A percentile compares a stretch with the other conserved stretches of the same genome.
phyloP scores from a whole-genome alignment of 495 filamentous ascomycete species.

The Xylaria castorea region DNA sequence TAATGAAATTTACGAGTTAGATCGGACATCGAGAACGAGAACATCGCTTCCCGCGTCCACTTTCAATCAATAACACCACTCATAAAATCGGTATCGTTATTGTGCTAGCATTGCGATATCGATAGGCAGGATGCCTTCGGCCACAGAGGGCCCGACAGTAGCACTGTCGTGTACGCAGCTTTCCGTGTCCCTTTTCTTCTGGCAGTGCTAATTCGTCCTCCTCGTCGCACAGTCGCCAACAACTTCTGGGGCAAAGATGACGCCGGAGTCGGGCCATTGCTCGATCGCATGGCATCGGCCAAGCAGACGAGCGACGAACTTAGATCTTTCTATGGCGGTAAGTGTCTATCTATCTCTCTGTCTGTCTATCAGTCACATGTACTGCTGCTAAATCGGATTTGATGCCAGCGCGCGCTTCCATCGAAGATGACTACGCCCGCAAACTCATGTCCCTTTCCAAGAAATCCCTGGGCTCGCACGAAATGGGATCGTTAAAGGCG shows the following conservation, averaged over 20 bases:
- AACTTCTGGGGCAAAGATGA: conserved; percentile 99
- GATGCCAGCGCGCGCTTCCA: conserved; percentile 76
- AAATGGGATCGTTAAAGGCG: conserved; percentile 79
- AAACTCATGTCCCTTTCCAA: conserved; percentile 86
- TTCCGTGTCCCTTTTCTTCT: background rate
- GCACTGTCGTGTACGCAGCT: conserved; percentile 40
- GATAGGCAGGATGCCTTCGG: conserved; percentile 40
- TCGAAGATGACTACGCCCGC: conserved; percentile 97
- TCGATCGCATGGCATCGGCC: conserved; percentile 94
- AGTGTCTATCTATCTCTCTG: conserved; percentile 25
- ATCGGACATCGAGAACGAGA: background rate
- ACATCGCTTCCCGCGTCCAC: background rate
- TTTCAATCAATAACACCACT: background rate
- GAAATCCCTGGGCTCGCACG: conserved; percentile 88
- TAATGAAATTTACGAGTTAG: background rate
- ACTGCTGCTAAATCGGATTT: conserved; percentile 9
- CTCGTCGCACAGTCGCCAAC: conserved; percentile 76
- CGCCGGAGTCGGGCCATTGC: conserved; percentile 88
- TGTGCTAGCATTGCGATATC: background rate
- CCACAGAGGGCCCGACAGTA: conserved; percentile 43
- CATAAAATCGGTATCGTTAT: background rate
- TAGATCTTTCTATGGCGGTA: conserved; percentile 88
- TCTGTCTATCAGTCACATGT: conserved; percentile 9
- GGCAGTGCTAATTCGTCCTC: conserved; percentile 30
- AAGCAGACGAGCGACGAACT: conserved; percentile 96